These are phyloP conservation scores for Citrullus mucosospermus DNA, from an alignment of 306 rosid species.

Conservation along the genomic window DNA sequence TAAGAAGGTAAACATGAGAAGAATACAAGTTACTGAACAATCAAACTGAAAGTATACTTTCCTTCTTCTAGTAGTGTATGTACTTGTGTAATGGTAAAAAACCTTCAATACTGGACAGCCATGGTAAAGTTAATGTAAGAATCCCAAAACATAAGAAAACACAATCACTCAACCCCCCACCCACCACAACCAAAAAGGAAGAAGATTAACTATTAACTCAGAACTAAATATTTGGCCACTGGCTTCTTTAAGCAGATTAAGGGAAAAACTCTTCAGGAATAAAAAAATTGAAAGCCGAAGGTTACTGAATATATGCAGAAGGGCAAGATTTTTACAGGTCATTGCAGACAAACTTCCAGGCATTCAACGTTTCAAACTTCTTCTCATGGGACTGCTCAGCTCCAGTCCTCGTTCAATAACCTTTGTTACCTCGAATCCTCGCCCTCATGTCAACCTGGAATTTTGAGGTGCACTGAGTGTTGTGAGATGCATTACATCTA, in stretches of 20 bases:
- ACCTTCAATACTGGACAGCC: background rate
- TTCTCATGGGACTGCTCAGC: background rate
- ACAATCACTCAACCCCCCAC: background rate
- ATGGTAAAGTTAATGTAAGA: background rate
- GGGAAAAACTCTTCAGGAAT: background rate
- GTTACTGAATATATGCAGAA: background rate
- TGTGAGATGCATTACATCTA: background rate
- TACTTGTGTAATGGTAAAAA: background rate
- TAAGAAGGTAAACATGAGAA: background rate
- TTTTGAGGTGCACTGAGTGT: background rate
- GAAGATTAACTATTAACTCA: background rate
- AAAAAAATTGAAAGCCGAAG: background rate
- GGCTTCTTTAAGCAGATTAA: background rate
- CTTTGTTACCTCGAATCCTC: conserved; percentile 42
- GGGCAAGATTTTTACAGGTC: background rate
- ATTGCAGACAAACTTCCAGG: background rate
- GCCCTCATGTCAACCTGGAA: conserved; percentile 52
- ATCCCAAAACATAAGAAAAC: background rate
- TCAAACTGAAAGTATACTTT: background rate
- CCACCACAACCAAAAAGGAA: background rate
- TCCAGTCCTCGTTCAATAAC: conserved; percentile 18
- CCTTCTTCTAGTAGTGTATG: background rate
- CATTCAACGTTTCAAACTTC: background rate
- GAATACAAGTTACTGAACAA: background rate
- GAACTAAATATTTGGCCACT: background rate